Evolutionary conservation across 108 stramenopile species (phyloP), one percentile per base, ranked within the genome.

Genomic region (Nannochloropsis salina): DNA sequence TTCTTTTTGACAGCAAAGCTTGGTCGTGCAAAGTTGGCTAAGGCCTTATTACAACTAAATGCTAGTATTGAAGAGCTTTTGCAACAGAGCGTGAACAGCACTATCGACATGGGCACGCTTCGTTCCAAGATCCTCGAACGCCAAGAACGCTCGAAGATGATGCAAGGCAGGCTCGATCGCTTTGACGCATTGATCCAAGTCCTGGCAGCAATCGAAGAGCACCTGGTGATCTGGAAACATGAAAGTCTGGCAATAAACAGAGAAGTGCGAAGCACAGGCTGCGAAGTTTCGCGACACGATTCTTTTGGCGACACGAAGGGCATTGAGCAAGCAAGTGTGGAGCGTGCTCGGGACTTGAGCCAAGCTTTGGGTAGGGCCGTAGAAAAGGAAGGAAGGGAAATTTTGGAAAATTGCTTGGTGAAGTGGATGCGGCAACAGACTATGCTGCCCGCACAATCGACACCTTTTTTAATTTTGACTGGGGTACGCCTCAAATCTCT

Each of bases 141-240:
- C 20, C 61, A 74, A 74, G 61, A 15, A n/a, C 61, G 61, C 61
- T 15, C n/a, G 61, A n/a, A 74, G 15, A n/a, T n/a, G 61, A 74
- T 74, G 61, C 61, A 74, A 74, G n/a, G 15, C 61, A 74, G n/a
- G n/a, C 5, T 74, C 2, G 8, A 3, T 74, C 61, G 61, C n/a
- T 74, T 74, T 74, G 61, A 74, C n/a, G 6, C 2, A 15, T n/a
- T 74, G 61, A 74, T 74, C 61, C 61, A 74, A 74, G 61, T 74
- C 20, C 61, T 74, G 61, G n/a, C 61, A 74, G 61, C 61, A 74
- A 74, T 74, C 15, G 61, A 74, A n/a, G 61, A 74, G 61, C 61
- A n/a, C 15, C 61, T 74, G 6, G n/a, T 74, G 61, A n/a, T n/a
- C 61, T n/a, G 20, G 20, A 74, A 74, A n/a, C 4, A 8, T 74